Base-by-base conservation (phyloP, 2,329 filamentous ascomycete genomes). In the Cadophora gregata region DNA sequence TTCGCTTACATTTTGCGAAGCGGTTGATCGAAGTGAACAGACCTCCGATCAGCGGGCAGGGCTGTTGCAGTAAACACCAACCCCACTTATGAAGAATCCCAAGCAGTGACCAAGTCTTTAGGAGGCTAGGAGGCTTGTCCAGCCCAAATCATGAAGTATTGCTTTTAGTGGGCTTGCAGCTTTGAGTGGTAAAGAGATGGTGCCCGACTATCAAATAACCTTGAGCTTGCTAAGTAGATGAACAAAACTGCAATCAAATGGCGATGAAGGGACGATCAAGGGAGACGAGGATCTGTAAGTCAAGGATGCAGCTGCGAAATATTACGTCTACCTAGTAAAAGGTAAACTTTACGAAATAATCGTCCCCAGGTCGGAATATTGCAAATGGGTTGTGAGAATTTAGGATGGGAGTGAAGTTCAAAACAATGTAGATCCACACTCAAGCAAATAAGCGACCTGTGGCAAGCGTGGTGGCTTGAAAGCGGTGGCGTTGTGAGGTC, bases 401-500 rank as follows among this genome's bases (percentile, higher is more conserved):
- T 2, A 10, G n/a, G n/a, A n/a, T n/a, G n/a, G n/a, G n/a, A n/a
- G 31, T 25, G 25, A n/a, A 10, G 8, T 36, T 14, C n/a, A 31
- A 56, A 33, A 33, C 29, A 56, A 12, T 56, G n/a, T 24, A 56
- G n/a, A n/a, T 21, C 10, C n/a, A 8, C 6, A 36, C 1, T 21
- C 8, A 31, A 53, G 8, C 12, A 58, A 58, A 24, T 58, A 58
- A 58, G 55, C 55, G 55, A 58, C 21, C 3, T 4, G 31, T 31
- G 55, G 33, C 38, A 42, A 42, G 19, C 31, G 16, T 19, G 19
- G 10, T 24, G 31, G 31, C 33, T 21, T 36, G 10, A 25, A 24
- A 36, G n/a, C n/a, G 25, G 55, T 58, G 55, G 55, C 55, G 55
- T 42, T 58, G 55, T 33, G 55, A 33, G 55, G 55, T 58, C 21